These are phyloP conservation scores for Rhizomucor pusillus DNA, from an alignment of 371 early-diverging fungal species.

Conservation along the genomic window DNA sequence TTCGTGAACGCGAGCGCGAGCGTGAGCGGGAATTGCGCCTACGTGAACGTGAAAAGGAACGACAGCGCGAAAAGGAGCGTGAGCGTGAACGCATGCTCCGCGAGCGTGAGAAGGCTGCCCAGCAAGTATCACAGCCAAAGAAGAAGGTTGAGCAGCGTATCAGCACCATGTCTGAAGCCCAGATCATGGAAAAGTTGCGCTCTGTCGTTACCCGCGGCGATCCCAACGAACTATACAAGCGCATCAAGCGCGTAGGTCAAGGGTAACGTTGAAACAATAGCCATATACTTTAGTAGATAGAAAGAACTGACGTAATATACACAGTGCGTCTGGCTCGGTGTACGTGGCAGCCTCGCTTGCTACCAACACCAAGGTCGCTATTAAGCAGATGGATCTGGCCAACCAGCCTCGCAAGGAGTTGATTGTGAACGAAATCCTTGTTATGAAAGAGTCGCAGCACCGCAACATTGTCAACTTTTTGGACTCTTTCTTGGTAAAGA, in stretches of 20 bases:
- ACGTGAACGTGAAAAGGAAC: slow-evolving; percentile 14
- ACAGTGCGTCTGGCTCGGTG: slow-evolving; percentile 93
- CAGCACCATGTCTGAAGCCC: slow-evolving; percentile 86
- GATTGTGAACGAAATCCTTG: slow-evolving; percentile 94
- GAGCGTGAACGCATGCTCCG: slow-evolving; percentile 12
- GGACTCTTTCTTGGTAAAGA: slow-evolving; percentile 84
- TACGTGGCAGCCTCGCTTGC: slow-evolving; percentile 54
- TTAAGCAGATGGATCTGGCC: slow-evolving; percentile 96
- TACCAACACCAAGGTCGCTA: slow-evolving; percentile 77
- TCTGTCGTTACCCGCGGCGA: slow-evolving; percentile 63
- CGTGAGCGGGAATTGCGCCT: slow-evolving; percentile 14
- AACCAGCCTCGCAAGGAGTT: slow-evolving; percentile 92
- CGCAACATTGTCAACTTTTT: slow-evolving; percentile 95
- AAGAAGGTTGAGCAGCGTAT: slow-evolving; percentile 71
- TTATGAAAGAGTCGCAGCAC: slow-evolving; percentile 95
- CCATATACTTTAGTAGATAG: not conserved
- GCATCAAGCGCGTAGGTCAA: slow-evolving; percentile 94
- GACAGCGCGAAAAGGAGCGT: slow-evolving; percentile 13
- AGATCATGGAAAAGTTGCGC: slow-evolving; percentile 89
- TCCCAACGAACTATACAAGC: slow-evolving; percentile 82
- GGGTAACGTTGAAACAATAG: slow-evolving; percentile 81
- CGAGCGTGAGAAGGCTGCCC: slow-evolving; percentile 26
- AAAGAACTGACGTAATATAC: slow-evolving; percentile 32
- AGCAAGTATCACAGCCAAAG: slow-evolving; percentile 30
- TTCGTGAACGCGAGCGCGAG: slow-evolving; percentile 28